phyloP scores from a whole-genome alignment of 208 protist species.

The Trypanosoma theileri region DNA sequence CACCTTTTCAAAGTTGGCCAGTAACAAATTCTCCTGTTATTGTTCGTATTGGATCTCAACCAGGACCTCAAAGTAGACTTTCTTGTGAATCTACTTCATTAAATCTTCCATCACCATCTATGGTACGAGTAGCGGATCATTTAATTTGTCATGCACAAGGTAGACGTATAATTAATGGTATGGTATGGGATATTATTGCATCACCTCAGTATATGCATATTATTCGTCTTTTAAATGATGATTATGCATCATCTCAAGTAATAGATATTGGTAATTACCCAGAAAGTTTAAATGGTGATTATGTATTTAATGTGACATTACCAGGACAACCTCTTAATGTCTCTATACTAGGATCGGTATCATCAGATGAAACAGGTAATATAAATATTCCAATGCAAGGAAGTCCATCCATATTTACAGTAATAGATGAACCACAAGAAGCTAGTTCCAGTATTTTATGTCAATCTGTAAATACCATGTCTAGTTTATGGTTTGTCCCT shows the following conservation, averaged over 20 bases:
- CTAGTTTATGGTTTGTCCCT: constrained; percentile 55
- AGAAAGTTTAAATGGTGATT: constrained; percentile 51
- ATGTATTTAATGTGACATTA: constrained; percentile 47
- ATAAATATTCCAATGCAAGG: constrained; percentile 50
- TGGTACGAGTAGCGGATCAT: constrained; percentile 47
- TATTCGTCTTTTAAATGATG: constrained; percentile 36
- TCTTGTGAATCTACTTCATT: constrained; percentile 32
- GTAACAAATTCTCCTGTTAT: constrained; percentile 64
- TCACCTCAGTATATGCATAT: constrained; percentile 43
- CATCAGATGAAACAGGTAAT: constrained; percentile 8
- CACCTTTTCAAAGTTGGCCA: constrained; percentile 50
- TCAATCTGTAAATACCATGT: constrained; percentile 40
- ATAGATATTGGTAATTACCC: constrained; percentile 56
- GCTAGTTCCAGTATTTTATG: constrained; percentile 44
- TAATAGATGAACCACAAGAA: constrained; percentile 64
- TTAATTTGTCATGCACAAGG: constrained; percentile 66
- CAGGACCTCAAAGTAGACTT: constrained; percentile 39
- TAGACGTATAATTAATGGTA: constrained; percentile 34
- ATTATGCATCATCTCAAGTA: constrained; percentile 19
- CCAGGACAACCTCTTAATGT: constrained; percentile 17
- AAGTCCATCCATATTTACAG: constrained; percentile 59
- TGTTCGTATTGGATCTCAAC: constrained; percentile 58
- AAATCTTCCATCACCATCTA: constrained; percentile 30
- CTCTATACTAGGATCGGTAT: constrained; percentile 45
- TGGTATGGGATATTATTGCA: constrained; percentile 53